A percentile compares a stretch with the other conserved stretches of the same genome.
phyloP scores from a whole-genome alignment of 192 early-diverging fungal species.

The Coemansia guatemalensis region DNA sequence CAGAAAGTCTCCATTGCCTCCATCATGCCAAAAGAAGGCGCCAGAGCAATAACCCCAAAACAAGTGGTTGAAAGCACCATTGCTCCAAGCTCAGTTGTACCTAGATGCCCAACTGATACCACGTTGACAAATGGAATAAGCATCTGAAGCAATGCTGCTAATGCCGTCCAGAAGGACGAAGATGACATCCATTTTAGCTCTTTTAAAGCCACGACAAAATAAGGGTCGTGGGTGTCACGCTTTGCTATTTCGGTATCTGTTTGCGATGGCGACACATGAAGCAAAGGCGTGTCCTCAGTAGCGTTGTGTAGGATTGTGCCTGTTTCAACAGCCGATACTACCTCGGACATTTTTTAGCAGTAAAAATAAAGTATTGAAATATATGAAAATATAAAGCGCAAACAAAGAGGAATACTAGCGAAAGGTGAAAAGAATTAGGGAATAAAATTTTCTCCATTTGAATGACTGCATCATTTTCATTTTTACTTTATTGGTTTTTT shows the following conservation, averaged over 20 bases:
- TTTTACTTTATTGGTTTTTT: no score
- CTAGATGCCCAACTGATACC: no score
- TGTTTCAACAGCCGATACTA: conserved; percentile 13
- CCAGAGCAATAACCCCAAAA: conserved; percentile 20
- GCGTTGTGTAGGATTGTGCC: conserved; percentile 6
- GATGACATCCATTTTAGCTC: conserved; percentile 43
- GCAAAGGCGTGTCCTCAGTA: conserved; percentile 17
- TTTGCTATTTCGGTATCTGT: conserved; percentile 33
- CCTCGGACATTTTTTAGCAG: background rate
- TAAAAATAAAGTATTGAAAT: no score
- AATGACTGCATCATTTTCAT: no score
- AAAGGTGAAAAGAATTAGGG: no score
- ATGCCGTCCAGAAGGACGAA: conserved; percentile 28
- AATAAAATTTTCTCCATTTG: no score
- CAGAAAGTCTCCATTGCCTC: conserved; percentile 70
- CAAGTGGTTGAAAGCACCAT: conserved; percentile 65
- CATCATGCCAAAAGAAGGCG: conserved; percentile 62
- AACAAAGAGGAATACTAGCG: no score
- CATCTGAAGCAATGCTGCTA: conserved; percentile 55
- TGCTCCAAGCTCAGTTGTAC: conserved; percentile 64
- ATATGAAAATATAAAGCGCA: no score
- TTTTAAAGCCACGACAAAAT: conserved; percentile 15
- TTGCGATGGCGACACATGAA: conserved; percentile 33
- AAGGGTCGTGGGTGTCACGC: conserved; percentile 30
- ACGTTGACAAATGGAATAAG: conserved; percentile 64